Conservation (phyloP, 2,329 filamentous ascomycete species). For the Fusarium praegraminearum region DNA sequence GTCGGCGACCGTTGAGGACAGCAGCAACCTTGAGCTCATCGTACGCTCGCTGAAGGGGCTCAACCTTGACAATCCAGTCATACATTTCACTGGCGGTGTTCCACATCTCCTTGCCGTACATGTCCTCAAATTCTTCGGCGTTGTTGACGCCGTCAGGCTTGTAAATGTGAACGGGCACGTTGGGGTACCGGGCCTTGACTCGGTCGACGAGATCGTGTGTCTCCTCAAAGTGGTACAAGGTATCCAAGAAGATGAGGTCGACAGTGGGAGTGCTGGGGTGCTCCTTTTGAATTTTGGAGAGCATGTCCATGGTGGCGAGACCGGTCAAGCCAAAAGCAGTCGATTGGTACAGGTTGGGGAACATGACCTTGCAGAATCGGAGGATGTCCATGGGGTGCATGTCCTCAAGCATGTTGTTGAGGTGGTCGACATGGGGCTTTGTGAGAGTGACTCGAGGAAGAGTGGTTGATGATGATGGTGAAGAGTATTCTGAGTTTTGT, state of each 20-base stretch:
- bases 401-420: slow-evolving; percentile 89
- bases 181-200: slow-evolving; percentile 80
- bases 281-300: slow-evolving; percentile 77
- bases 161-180: slow-evolving; percentile 87
- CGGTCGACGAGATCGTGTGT: slow-evolving; percentile 80
- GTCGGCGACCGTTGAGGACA: slow-evolving; percentile 89
- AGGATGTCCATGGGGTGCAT: slow-evolving; percentile 93
- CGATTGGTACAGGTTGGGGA: slow-evolving; percentile 89
- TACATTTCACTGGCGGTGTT: slow-evolving; percentile 89
- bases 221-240: slow-evolving; percentile 84
- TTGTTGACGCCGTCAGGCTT: slow-evolving; percentile 83
- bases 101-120: slow-evolving; percentile 87
- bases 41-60: slow-evolving; percentile 93
- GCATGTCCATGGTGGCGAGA: slow-evolving; percentile 86
- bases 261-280: slow-evolving; percentile 69
- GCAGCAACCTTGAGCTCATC: slow-evolving; percentile 87
- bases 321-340: slow-evolving; percentile 87
- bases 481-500: slow-evolving; percentile 55
- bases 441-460: slow-evolving; percentile 87
- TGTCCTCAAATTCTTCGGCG: slow-evolving; percentile 80
- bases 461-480: slow-evolving; percentile 50
- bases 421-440: slow-evolving; percentile 85
- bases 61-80: slow-evolving; percentile 97
- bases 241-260: slow-evolving; percentile 85
- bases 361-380: slow-evolving; percentile 89